phyloP scores from a whole-genome alignment of 345 rosid genomes.

The Angophora floribunda region DNA sequence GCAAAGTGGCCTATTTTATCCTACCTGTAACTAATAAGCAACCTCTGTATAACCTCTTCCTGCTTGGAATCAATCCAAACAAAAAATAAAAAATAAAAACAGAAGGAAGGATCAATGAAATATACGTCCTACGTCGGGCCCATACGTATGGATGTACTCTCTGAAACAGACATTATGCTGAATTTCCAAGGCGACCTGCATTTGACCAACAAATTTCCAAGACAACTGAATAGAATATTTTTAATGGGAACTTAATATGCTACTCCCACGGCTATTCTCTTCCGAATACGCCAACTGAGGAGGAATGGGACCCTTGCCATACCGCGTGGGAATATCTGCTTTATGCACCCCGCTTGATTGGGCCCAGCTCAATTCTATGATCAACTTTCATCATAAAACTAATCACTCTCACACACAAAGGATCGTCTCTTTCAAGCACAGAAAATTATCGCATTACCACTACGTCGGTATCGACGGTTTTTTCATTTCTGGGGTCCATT shows the following conservation, averaged over 20 bases:
- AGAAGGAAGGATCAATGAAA: no score
- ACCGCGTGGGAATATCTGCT: background rate
- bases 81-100: accelerated
- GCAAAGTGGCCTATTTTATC: background rate
- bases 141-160: background rate
- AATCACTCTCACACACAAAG: background rate
- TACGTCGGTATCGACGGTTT: background rate
- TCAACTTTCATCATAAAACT: no score
- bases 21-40: background rate
- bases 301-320: background rate
- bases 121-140: background rate
- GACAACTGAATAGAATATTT: background rate
- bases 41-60: background rate
- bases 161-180: background rate
- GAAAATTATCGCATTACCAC: background rate
- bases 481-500: no score
- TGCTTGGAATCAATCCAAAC: background rate
- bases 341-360: background rate
- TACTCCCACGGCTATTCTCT: background rate
- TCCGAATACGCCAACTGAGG: background rate
- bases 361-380: no score
- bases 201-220: background rate
- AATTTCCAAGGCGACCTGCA: background rate
- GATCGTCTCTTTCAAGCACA: background rate
- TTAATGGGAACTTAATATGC: no score